Conservation (phyloP, 1,139 yeast genomes). For the Geotrichum carabidarum region DNA sequence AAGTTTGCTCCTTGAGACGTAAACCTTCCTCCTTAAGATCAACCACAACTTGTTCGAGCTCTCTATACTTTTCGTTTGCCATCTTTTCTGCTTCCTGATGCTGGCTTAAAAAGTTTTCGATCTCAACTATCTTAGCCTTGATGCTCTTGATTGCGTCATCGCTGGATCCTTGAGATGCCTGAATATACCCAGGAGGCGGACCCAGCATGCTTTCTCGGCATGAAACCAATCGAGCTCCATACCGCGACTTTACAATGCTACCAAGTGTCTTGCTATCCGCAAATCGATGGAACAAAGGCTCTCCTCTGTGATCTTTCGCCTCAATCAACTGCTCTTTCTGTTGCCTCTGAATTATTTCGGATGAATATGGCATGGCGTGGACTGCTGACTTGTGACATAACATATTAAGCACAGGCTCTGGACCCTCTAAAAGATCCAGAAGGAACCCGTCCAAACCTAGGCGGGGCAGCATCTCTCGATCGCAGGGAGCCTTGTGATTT, state of each 20-base stretch:
- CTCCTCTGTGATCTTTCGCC: slow-evolving; percentile 34
- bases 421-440: slow-evolving; percentile 69
- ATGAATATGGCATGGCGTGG: slow-evolving; percentile 61
- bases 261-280: slow-evolving; percentile 56
- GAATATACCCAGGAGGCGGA: slow-evolving; percentile 6
- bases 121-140: background rate
- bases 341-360: slow-evolving; percentile 40
- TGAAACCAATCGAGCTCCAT: slow-evolving; percentile 18
- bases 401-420: slow-evolving; percentile 68
- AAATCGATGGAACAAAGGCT: slow-evolving; percentile 49
- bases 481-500: slow-evolving; percentile 32
- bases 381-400: slow-evolving; percentile 56
- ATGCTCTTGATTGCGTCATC: slow-evolving; percentile 1
- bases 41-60: background rate
- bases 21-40: background rate
- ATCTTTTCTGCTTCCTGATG: background rate
- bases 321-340: slow-evolving; percentile 39
- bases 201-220: slow-evolving; percentile 3
- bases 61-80: background rate
- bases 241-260: slow-evolving; percentile 47
- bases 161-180: background rate
- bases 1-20: background rate
- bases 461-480: slow-evolving; percentile 39
- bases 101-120: background rate
- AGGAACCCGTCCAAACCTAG: slow-evolving; percentile 79